phyloP scores from a whole-genome alignment of 331 rosid species.

The Stylosanthes scabra region DNA sequence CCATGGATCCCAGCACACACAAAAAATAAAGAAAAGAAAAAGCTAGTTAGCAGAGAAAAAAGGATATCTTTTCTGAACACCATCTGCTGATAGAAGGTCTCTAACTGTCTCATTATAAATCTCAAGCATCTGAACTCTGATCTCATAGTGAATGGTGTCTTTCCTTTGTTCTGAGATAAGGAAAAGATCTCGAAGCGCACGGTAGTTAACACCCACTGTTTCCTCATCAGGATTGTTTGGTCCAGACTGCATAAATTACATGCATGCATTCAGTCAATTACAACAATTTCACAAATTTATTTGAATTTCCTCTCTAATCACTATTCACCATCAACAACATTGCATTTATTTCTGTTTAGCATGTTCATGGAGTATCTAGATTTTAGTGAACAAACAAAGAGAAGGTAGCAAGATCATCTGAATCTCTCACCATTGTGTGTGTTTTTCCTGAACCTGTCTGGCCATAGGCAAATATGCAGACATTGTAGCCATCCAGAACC shows the following conservation, averaged over 20 bases:
- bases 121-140: slow-evolving; percentile 95
- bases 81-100: slow-evolving; percentile 72
- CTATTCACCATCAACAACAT: too few relatives aligned
- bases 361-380: too few relatives aligned
- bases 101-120: slow-evolving; percentile 95
- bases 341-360: too few relatives aligned
- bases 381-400: background rate
- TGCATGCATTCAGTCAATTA: slow-evolving; percentile 29
- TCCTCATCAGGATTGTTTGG: slow-evolving; percentile 78
- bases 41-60: slow-evolving; percentile 33
- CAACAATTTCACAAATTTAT: slow-evolving; percentile 12
- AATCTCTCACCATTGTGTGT: slow-evolving; percentile 81
- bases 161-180: slow-evolving; percentile 73
- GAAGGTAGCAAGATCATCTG: background rate
- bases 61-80: slow-evolving; percentile 85
- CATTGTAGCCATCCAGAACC: slow-evolving; percentile 91
- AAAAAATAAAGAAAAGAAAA: slow-evolving; percentile 18
- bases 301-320: too few relatives aligned
- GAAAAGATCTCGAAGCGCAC: slow-evolving; percentile 87
- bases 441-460: slow-evolving; percentile 99
- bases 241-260: slow-evolving; percentile 68
- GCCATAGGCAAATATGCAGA: slow-evolving; percentile 97
- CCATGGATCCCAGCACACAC: slow-evolving; percentile 1
- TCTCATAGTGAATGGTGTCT: slow-evolving; percentile 72
- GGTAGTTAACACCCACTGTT: slow-evolving; percentile 84